Evolutionary conservation across 2,329 filamentous ascomycete species (phyloP), one percentile per base, ranked within the genome.

Genomic region (Trichoderma sp.): DNA sequence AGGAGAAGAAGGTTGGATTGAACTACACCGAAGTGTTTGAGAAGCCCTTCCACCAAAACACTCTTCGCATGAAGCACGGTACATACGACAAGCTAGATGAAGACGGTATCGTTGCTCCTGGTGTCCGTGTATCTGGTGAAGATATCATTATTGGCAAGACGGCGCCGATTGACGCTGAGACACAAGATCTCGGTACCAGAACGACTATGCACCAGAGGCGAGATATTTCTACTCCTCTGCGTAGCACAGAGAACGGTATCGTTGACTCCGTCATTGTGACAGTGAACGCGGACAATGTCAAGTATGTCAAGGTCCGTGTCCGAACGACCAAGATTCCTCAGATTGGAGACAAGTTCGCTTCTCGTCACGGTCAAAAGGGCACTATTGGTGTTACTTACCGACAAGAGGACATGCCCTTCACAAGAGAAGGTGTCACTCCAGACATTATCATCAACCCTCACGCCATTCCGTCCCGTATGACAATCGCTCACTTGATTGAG

Each of bases 111-210:
- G 93, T 99, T 73, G 94, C 94, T 8, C 97, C 97, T 16, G 97
- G 97, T 82, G 93, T 97, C 29, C 94, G 97, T 84, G 96, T 99
- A 1, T 97, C 95, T 16, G 97, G 97, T 82, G 97, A 98, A 81
- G 97, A 99, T 84, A 98, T 99, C 82, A 98, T 99, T 83, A 99
- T 99, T 78, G 97, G 97, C 78, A 99, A 99, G 88, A 98, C 97
- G 3, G 95, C 96, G 12, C 97, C 97, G 2, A 95, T 99, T 83
- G 93, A 95, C 65, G 93, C 95, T 3, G 97, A 99, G 81, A 93
- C 94, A 18, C 95, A 98, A 83, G 97, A 99, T 84, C 89, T 98
- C 77, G 97, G 97, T 7, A 95, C 98, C 82, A 91, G 97, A 77
- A 97, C 95, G 29, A 95, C 94, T 80, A 88, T 93, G 75, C 97